Evolutionary conservation across 768 basidiomycete species (phyloP).

Genomic region (Termitomyces sp.): DNA sequence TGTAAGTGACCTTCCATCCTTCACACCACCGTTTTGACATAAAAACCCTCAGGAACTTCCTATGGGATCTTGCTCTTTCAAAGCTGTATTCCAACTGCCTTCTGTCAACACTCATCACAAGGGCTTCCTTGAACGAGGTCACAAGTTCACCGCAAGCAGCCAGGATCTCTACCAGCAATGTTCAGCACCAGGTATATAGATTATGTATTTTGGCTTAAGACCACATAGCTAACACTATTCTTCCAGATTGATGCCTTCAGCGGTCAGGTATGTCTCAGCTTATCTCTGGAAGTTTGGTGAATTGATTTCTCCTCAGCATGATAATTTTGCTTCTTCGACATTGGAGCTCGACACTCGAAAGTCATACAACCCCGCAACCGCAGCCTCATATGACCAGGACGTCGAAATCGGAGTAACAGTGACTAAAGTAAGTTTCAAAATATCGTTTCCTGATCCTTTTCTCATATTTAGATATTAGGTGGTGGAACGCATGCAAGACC

Average conservation of each 20-base stretch:
- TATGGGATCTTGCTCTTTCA: too few relatives aligned
- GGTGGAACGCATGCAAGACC: conserved; percentile 12
- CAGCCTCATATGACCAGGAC: conserved; percentile 8
- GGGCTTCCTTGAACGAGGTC: conserved; percentile 31
- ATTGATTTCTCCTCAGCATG: too few relatives aligned
- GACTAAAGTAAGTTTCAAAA: conserved; percentile 6
- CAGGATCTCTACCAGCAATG: background rate
- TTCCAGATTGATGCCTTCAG: too few relatives aligned
- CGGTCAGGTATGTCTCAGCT: too few relatives aligned
- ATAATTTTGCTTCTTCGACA: conserved; percentile 1
- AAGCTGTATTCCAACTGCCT: conserved; percentile 51
- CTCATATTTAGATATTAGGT: background rate
- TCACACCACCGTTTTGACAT: background rate
- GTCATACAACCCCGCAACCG: conserved; percentile 3
- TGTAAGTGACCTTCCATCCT: conserved; percentile 30
- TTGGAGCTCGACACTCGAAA: conserved; percentile 10
- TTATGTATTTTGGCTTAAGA: too few relatives aligned
- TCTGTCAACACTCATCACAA: conserved; percentile 47
- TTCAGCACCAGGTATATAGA: background rate
- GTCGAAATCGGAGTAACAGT: conserved; percentile 15
- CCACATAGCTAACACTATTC: too few relatives aligned
- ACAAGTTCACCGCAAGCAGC: background rate
- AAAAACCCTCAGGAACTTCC: conserved; percentile 34
- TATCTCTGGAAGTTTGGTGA: too few relatives aligned
- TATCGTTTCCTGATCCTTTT: background rate